Conservation (phyloP, 2,329 filamentous ascomycete species). For the Penicillium sp. region DNA sequence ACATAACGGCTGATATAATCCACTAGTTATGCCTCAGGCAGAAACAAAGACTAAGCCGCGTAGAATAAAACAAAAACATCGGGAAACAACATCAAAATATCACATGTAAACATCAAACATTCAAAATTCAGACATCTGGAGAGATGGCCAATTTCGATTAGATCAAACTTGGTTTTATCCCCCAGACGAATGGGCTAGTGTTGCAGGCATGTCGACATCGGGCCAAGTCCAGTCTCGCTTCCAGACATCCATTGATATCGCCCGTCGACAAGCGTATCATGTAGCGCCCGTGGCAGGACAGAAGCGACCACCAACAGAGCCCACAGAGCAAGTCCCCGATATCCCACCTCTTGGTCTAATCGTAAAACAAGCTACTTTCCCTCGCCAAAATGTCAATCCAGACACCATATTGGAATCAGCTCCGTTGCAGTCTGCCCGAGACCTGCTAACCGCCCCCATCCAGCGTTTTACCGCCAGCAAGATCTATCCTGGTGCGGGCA, state of each 20-base stretch:
- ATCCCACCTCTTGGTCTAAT: neutral
- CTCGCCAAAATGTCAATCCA: conserved; percentile 8
- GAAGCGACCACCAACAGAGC: conserved; percentile 44
- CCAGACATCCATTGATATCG: conserved; percentile 48
- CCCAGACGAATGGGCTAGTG: neutral
- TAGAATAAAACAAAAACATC: neutral
- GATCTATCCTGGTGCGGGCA: conserved; percentile 31
- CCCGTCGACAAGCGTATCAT: conserved; percentile 42
- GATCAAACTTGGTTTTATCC: neutral
- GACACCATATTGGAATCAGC: conserved; percentile 18
- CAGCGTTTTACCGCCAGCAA: conserved; percentile 44
- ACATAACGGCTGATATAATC: conserved; percentile 4
- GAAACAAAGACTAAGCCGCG: neutral
- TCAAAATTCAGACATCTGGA: neutral
- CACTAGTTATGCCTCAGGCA: neutral
- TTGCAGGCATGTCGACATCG: conserved; percentile 29
- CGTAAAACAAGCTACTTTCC: conserved; percentile 9
- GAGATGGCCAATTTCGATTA: neutral
- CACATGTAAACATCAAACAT: neutral
- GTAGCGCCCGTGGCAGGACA: conserved; percentile 48
- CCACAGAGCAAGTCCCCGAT: conserved; percentile 14
- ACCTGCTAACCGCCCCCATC: conserved; percentile 25
- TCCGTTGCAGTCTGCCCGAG: conserved; percentile 30
- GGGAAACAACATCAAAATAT: neutral
- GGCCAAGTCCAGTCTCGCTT: conserved; percentile 50